These are phyloP conservation scores for Hypomyces rosellus DNA, from an alignment of 2,329 filamentous ascomycete species.

Conservation along the genomic window DNA sequence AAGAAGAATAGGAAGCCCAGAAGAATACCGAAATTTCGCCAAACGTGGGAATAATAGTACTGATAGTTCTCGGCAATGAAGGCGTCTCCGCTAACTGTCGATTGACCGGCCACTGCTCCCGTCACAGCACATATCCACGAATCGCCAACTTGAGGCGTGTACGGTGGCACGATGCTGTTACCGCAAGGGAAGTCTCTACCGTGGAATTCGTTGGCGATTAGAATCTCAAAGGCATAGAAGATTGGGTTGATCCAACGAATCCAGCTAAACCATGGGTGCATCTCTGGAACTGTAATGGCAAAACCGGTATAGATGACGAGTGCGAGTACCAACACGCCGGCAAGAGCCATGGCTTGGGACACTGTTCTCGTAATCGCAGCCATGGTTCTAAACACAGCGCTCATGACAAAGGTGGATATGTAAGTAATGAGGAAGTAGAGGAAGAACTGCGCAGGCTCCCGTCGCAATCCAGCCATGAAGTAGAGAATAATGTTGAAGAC, in stretches of 20 bases:
- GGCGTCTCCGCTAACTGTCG: conserved; percentile 52
- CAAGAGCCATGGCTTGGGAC: conserved; percentile 48
- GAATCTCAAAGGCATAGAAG: conserved; percentile 65
- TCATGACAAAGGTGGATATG: conserved; percentile 64
- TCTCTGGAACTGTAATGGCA: conserved; percentile 44
- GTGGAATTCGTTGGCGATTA: conserved; percentile 68
- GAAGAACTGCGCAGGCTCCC: conserved; percentile 65
- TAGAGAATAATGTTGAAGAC: conserved; percentile 53
- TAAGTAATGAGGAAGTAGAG: conserved; percentile 68
- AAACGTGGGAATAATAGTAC: conserved; percentile 53
- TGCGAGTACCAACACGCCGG: conserved; percentile 50
- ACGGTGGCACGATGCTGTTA: conserved; percentile 37
- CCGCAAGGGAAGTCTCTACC: conserved; percentile 52
- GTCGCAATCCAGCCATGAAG: conserved; percentile 47
- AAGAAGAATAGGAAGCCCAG: conserved; percentile 59
- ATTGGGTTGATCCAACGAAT: conserved; percentile 70
- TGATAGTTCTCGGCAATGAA: conserved; percentile 51
- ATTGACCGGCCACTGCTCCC: conserved; percentile 48
- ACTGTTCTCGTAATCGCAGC: conserved; percentile 63
- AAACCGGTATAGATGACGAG: conserved; percentile 58
- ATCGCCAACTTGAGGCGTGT: conserved; percentile 35
- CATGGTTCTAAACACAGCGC: conserved; percentile 68
- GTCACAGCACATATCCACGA: conserved; percentile 48
- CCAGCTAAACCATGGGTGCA: conserved; percentile 70
- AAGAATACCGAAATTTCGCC: conserved; percentile 66